Evolutionary conservation across 78 protist species (phyloP).

Genomic region (Cavenderia fasciculata): DNA sequence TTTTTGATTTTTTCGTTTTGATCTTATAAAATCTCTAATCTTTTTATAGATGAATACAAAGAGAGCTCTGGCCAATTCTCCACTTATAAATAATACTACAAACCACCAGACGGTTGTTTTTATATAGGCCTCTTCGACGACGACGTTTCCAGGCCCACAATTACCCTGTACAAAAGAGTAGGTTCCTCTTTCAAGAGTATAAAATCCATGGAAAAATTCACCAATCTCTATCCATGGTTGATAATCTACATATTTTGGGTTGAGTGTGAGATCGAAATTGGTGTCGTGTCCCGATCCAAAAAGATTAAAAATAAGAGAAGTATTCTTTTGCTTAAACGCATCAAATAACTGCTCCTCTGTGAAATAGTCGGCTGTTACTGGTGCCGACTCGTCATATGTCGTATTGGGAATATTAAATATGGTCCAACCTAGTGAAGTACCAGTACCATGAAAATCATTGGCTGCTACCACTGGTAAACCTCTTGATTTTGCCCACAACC

Average conservation of each 20-base stretch:
- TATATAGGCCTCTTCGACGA: not conserved
- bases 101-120: conserved; percentile 1
- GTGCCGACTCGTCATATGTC: not conserved
- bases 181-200: conserved; percentile 11
- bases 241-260: not conserved
- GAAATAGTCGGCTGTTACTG: not conserved
- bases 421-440: conserved; percentile 5
- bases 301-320: conserved; percentile 12
- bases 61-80: not conserved
- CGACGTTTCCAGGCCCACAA: not conserved
- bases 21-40: not conserved
- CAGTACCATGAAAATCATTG: conserved; percentile 28
- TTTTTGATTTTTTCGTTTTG: not conserved
- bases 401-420: conserved; percentile 6
- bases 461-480: conserved; percentile 20
- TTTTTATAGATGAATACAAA: not conserved
- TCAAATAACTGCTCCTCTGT: not conserved
- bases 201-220: conserved; percentile 31
- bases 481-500: not conserved
- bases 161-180: conserved; percentile 43
- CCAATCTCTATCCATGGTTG: conserved; percentile 50
- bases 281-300: not conserved
- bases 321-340: not conserved
- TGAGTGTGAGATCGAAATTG: not conserved
- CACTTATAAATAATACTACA: not conserved